Evolutionary conservation across 108 stramenopile genomes (phyloP), one percentile per base, ranked within the genome.

Genomic region (Cyclotella sp.): DNA sequence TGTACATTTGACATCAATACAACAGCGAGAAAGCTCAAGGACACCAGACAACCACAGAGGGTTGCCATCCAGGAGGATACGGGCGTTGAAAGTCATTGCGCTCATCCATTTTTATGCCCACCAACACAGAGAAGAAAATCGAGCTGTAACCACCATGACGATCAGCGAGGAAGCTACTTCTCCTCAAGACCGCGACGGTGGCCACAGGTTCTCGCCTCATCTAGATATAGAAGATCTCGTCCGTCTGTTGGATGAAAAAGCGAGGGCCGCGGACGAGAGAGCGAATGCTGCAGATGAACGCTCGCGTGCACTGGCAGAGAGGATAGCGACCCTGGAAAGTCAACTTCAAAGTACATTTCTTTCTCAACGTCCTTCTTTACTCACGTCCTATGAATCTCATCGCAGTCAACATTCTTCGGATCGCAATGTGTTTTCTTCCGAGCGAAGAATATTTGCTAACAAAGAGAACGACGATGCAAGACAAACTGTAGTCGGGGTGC

Each of bases 211-310:
- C 0, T 61, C 60, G 15, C 34, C 63, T 43, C 63, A 64, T 64
- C 63, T 64, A 9, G 67, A 68, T 53, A 51, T 68, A 18, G 67
- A 43, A 68, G 42, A 51, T 42, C 51, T 68, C 5, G 67, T 68
- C 8, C 51, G 44, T 22, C 3, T 22, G 15, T 30, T 64, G 22
- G 67, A 68, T 18, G 67, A 68, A 29, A 30, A 30, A 5, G 49
- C 34, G 8, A 28, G 63, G 21, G 19, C 43, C 1, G 63, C 63
- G 44, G 63, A 64, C 40, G 69, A 70, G 7, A 16, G 51, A 52
- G 69, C 69, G 1, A 70, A 58, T 43, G 41, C 55, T 6, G 69
- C 69, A 58, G 69, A 55, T 57, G 69, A 70, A 18, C 54, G 55
- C 7, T 58, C 55, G 10, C 41, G 1, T 26, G 71, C 43, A 7